Conservation (phyloP, 208 protist genomes). For the Leishmania guyanensis region DNA sequence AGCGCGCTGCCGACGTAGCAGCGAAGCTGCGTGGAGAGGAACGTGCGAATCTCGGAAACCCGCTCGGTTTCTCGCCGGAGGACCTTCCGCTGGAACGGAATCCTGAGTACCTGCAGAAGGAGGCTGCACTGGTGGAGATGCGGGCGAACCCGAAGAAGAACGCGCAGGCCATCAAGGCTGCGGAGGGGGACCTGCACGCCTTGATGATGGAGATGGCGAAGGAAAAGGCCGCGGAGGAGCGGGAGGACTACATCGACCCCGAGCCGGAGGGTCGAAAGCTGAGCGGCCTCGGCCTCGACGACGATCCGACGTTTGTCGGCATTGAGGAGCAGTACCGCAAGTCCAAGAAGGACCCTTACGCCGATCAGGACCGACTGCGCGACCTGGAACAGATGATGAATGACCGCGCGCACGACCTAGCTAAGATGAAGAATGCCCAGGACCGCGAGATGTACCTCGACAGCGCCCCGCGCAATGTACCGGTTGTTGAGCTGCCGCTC, state of each 20-base stretch:
- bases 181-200: slow-evolving; percentile 46
- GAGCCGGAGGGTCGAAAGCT: slow-evolving; percentile 66
- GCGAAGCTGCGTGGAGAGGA: slow-evolving; percentile 66
- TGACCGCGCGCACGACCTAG: slow-evolving; percentile 65
- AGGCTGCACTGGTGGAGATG: slow-evolving; percentile 51
- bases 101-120: slow-evolving; percentile 49
- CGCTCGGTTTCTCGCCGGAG: slow-evolving; percentile 61
- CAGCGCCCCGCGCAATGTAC: slow-evolving; percentile 46
- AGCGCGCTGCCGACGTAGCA: slow-evolving; percentile 63
- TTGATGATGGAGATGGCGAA: slow-evolving; percentile 64
- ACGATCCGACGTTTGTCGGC: slow-evolving; percentile 62
- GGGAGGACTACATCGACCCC: slow-evolving; percentile 61
- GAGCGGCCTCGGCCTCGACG: slow-evolving; percentile 52
- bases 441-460: slow-evolving; percentile 61
- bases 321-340: slow-evolving; percentile 74
- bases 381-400: slow-evolving; percentile 78
- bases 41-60: slow-evolving; percentile 51
- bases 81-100: slow-evolving; percentile 70
- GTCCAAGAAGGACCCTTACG: slow-evolving; percentile 58
- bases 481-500: slow-evolving; percentile 66
- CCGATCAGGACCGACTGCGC: slow-evolving; percentile 51
- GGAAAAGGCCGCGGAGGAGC: slow-evolving; percentile 54
- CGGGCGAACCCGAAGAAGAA: slow-evolving; percentile 53
- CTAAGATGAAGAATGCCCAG: slow-evolving; percentile 58
- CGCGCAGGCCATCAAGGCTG: slow-evolving; percentile 35